Evolutionary conservation across 1,284 basidiomycete genomes (phyloP), one percentile per base, ranked within the genome.

Genomic region (Porodaedalea pini): DNA sequence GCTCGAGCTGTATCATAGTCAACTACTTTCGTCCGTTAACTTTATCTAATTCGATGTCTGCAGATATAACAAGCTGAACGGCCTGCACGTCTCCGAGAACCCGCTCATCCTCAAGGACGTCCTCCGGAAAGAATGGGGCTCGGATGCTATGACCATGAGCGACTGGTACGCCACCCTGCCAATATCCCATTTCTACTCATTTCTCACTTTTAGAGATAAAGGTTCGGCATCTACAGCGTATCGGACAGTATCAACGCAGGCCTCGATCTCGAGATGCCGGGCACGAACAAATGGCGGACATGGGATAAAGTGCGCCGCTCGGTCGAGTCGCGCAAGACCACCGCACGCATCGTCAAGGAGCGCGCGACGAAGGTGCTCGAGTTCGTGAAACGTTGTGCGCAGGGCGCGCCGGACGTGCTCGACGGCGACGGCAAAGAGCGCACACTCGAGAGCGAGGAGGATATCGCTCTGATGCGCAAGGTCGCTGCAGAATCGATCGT

Each of bases 261-360:
- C 0, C 74, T 92, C 27, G 90, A 92, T 66, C 77, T 92, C 25
- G 90, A 92, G 68, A 90, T 91, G 86, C 86, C 87, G 0, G 85
- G 86, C 2, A 75, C 72, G 13, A 85, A 85, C 69, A 86, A 85
- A 64, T 88, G 85, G 85, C 76, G 86, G 3, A 79, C 79, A 0
- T 74, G 83, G 27, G 82, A 86, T 59, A 76, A 84, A 21, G 76
- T 90, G 62, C 80, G 80, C 61, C 79, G 88, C 39, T 80, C 80
- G 0, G 78, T 91, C 49, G 68, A 71, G 17, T 78, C 83, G 4
- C 75, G 85, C 17, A 92, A 91, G 71, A 70, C 90, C 50, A 82
- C 78, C 0, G 67, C 74, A 23, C 76, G 80, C n/a, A 83, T 83
- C 2, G 71, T 93, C 29, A 86, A 88, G 63, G 80, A 81, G 34